Evolutionary conservation across 345 rosid genomes (phyloP).

Genomic region (Noccaea caerulescens): DNA sequence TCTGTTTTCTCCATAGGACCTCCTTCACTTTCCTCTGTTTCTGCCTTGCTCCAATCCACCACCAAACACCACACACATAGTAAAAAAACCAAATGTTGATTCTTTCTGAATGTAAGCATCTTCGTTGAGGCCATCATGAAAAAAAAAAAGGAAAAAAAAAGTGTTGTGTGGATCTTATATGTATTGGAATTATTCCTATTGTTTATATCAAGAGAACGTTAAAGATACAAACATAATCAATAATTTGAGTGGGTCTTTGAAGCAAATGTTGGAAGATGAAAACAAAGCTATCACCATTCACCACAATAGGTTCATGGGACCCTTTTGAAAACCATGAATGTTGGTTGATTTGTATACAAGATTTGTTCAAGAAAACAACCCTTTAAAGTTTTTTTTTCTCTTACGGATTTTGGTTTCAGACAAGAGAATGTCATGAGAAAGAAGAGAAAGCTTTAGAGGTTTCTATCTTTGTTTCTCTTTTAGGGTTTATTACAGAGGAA

Average conservation of each 20-base stretch:
- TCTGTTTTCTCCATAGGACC: slow-evolving; percentile 83
- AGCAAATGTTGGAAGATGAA: slow-evolving; percentile 35
- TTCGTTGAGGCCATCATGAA: slow-evolving; percentile 24
- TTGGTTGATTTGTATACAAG: slow-evolving; percentile 23
- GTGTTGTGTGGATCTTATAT: slow-evolving; percentile 37
- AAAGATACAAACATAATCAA: slow-evolving; percentile 3
- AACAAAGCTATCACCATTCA: slow-evolving; percentile 30
- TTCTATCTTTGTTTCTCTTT: slow-evolving; percentile 22
- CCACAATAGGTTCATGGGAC: slow-evolving; percentile 37
- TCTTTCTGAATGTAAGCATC: slow-evolving; percentile 26
- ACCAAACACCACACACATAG: slow-evolving; percentile 49
- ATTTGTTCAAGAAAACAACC: slow-evolving; percentile 8
- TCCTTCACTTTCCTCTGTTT: slow-evolving; percentile 51
- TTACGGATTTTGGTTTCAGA: slow-evolving; percentile 21
- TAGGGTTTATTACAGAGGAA: slow-evolving; percentile 31
- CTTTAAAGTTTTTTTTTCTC: background rate
- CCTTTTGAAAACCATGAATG: slow-evolving; percentile 42
- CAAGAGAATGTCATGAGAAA: slow-evolving; percentile 20
- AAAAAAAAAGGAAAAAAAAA: slow-evolving; percentile 16
- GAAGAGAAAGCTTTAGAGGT: slow-evolving; percentile 15
- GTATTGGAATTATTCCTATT: slow-evolving; percentile 27
- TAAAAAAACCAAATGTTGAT: slow-evolving; percentile 38
- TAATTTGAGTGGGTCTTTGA: slow-evolving; percentile 28
- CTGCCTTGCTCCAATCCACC: slow-evolving; percentile 45
- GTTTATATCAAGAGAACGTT: slow-evolving; percentile 21